Evolutionary conservation across 768 basidiomycete species (phyloP), one percentile per base, ranked within the genome.

Genomic region (Dentipellis sp.): DNA sequence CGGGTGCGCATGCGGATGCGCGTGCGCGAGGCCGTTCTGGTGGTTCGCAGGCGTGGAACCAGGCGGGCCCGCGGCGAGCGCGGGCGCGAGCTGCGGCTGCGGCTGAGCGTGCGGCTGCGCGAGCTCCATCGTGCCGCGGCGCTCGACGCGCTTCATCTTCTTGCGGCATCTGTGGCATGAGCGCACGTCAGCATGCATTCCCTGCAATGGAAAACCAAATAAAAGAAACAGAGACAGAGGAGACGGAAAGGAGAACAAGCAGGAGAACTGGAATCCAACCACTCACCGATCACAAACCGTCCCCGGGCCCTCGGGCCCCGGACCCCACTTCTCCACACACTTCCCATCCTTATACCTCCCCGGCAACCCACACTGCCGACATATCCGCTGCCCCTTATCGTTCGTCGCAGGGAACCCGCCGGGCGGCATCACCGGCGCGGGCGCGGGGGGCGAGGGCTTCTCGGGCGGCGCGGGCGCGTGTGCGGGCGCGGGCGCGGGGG

Each of bases 281-380:
- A 36, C 52, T 4, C 52, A 53, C 74, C 86, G 73, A 72, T 89
- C 87, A 62, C 86, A 89, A 0, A 88, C 86, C 0, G 87, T 89
- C 19, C 86, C 87, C 52, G 87, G 86, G 0, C 87, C 86, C 69
- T 82, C 77, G 49, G 87, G 87, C 9, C 86, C 86, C 21, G 86
- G 86, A 2, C 86, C 87, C 86, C 87, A 89, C 67, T 89, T 89
- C 65, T 89, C 86, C 39, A 89, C 86, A 63, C 86, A 89, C 63
- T 87, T 87, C 2, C 82, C 84, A 10, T 89, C 86, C 70, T 87
- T 88, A 68, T 89, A 89, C 2, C 86, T 71, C 0, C 87, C 87
- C 1, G 79, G 73, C 53, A 82, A 66, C 0, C 84, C 84, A 59
- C 86, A 88, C 62, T 85, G 83, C 10, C 86, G 71, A 64, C 86